Conservation (phyloP, 176 grass and related monocot genomes). For the Metroxylon sagu region DNA sequence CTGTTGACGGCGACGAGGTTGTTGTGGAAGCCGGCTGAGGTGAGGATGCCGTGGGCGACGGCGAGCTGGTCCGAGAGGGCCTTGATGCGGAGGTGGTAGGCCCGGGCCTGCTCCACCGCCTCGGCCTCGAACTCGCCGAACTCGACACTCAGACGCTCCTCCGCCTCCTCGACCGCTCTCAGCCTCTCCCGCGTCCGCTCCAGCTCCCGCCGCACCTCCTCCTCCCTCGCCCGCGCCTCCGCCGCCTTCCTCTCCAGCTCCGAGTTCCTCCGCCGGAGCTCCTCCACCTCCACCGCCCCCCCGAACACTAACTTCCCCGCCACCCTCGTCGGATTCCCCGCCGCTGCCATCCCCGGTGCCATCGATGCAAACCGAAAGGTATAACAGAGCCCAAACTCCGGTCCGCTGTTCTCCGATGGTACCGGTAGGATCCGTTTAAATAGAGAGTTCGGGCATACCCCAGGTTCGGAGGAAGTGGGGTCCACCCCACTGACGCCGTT, state of each 20-base stretch:
- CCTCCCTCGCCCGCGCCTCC: slow-evolving; percentile 44
- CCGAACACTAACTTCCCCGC: background rate
- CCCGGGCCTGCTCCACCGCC: slow-evolving; percentile 36
- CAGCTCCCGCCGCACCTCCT: slow-evolving; percentile 43
- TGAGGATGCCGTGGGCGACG: slow-evolving; percentile 19
- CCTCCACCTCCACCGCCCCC: slow-evolving; percentile 23
- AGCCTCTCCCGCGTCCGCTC: slow-evolving; percentile 43
- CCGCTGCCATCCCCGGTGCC: background rate
- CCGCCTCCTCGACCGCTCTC: slow-evolving; percentile 52
- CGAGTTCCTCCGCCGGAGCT: slow-evolving; percentile 40
- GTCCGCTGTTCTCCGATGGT: no score
- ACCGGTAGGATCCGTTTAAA: no score
- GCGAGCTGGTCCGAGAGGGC: slow-evolving; percentile 57
- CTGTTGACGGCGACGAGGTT: no score
- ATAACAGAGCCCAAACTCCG: no score
- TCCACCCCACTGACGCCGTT: no score
- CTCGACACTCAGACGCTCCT: slow-evolving; percentile 68
- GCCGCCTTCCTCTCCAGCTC: slow-evolving; percentile 51
- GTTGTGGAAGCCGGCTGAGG: no score
- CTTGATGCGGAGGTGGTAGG: slow-evolving; percentile 41
- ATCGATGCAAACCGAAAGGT: background rate
- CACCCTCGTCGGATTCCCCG: background rate
- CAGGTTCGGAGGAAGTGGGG: no score
- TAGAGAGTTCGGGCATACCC: no score
- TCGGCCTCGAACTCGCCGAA: slow-evolving; percentile 76